phyloP scores from a whole-genome alignment of 768 basidiomycete species.

The Fibroporia radiculosa region DNA sequence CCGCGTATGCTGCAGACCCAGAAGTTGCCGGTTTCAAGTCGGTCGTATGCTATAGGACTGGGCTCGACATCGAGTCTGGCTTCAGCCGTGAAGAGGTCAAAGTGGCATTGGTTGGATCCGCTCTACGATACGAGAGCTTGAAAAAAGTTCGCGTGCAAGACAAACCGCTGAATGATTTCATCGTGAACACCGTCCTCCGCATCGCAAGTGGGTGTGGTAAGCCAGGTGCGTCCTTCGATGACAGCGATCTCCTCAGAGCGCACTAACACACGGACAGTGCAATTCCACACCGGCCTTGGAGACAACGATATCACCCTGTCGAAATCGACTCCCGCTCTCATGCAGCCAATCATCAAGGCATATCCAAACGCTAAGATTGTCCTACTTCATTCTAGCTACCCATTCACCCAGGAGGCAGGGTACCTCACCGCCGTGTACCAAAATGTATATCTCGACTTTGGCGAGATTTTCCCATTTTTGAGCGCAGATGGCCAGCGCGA shows the following conservation, averaged over 20 bases:
- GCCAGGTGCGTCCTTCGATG: constrained; percentile 41
- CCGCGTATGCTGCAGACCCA: constrained; percentile 30
- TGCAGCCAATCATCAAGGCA: constrained; percentile 63
- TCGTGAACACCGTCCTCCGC: constrained; percentile 48
- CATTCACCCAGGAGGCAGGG: constrained; percentile 70
- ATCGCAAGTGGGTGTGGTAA: constrained; percentile 46
- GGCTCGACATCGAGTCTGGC: constrained; percentile 41
- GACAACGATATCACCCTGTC: constrained; percentile 60
- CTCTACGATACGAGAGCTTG: constrained; percentile 28
- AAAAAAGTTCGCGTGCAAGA: constrained; percentile 45
- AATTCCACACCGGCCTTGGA: constrained; percentile 80
- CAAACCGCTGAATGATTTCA: constrained; percentile 58
- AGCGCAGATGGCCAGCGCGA: constrained; percentile 54
- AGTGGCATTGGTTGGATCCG: constrained; percentile 23
- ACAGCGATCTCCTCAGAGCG: background rate
- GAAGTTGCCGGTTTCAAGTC: constrained; percentile 69
- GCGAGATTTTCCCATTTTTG: constrained; percentile 68
- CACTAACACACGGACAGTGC: constrained; percentile 37
- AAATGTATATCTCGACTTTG: constrained; percentile 77
- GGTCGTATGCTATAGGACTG: constrained; percentile 70
- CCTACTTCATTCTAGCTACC: constrained; percentile 71
- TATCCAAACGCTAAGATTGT: constrained; percentile 56
- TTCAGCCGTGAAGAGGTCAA: constrained; percentile 13
- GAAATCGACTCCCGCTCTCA: constrained; percentile 52
- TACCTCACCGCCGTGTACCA: constrained; percentile 65